Evolutionary conservation across 139 green algal genomes (phyloP).

Genomic region (Coelastrella sp.): DNA sequence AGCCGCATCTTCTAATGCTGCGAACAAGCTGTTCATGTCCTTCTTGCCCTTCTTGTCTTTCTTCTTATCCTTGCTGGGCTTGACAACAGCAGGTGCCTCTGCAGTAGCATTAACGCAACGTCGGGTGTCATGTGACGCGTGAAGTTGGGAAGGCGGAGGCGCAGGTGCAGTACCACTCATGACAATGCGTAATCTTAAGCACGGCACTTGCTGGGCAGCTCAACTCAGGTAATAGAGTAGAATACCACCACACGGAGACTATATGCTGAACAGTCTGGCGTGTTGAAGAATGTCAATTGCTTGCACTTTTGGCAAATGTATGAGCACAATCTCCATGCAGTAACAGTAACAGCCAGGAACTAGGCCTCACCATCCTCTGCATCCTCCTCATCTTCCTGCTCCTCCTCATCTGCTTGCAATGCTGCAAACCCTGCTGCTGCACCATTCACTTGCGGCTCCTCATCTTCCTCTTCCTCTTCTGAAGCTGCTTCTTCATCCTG

Average conservation of each 20-base stretch:
- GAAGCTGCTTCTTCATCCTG: slow-evolving; percentile 48
- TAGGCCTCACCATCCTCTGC: slow-evolving; percentile 29
- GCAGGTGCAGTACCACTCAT: too few species aligned
- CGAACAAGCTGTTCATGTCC: slow-evolving; percentile 58
- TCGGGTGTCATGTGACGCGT: neutral
- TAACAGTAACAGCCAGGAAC: too few species aligned
- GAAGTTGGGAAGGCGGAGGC: neutral
- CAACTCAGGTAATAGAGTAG: too few species aligned
- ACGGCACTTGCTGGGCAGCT: too few species aligned
- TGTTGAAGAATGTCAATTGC: too few species aligned
- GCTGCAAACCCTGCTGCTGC: slow-evolving; percentile 13
- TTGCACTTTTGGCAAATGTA: neutral
- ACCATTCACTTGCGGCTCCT: too few species aligned
- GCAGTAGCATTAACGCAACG: neutral
- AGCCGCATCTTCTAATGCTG: slow-evolving; percentile 49
- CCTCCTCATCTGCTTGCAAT: slow-evolving; percentile 46
- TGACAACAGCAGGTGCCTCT: neutral
- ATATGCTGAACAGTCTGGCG: too few species aligned
- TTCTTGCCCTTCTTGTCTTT: slow-evolving; percentile 33
- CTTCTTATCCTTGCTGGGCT: neutral
- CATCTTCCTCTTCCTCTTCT: neutral
- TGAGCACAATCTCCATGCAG: neutral
- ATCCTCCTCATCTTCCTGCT: slow-evolving; percentile 57
- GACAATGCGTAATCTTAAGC: too few species aligned
- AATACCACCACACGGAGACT: too few species aligned